phyloP scores from a whole-genome alignment of 345 rosid genomes.

The Kernera saxatilis region DNA sequence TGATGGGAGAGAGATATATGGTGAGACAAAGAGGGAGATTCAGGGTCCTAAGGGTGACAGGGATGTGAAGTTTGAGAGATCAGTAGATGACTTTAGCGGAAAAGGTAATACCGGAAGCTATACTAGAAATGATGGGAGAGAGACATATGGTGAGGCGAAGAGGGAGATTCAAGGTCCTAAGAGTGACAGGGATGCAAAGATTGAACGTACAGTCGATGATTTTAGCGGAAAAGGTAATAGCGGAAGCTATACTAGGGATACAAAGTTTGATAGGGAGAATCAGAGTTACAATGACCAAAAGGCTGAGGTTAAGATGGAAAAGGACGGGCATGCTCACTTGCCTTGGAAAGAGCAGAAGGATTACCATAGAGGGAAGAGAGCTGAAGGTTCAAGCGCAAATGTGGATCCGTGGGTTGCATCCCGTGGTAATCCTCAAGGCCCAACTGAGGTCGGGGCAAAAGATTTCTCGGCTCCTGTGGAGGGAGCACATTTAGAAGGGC shows the following conservation, averaged over 20 bases:
- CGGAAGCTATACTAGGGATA: conserved; percentile 38
- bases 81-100: conserved; percentile 46
- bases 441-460: conserved; percentile 48
- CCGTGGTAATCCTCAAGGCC: conserved; percentile 52
- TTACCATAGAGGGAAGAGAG: conserved; percentile 69
- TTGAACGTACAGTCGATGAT: conserved; percentile 63
- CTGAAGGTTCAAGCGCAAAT: conserved; percentile 53
- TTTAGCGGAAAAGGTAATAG: conserved; percentile 17
- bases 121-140: conserved; percentile 51
- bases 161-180: conserved; percentile 38
- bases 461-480: conserved; percentile 54
- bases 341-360: conserved; percentile 91
- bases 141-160: conserved; percentile 44
- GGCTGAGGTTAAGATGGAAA: conserved; percentile 55
- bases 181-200: conserved; percentile 29
- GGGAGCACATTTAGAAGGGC: conserved; percentile 48
- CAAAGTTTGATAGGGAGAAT: conserved; percentile 56
- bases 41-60: conserved; percentile 60
- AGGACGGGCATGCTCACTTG: conserved; percentile 56
- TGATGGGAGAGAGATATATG: conserved; percentile 52
- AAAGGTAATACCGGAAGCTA: conserved; percentile 16
- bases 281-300: conserved; percentile 47
- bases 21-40: conserved; percentile 69
- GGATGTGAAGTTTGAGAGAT: conserved; percentile 59
- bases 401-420: conserved; percentile 61